phyloP scores from a whole-genome alignment of 1,284 basidiomycete species.

The Naganishia cerealis region DNA sequence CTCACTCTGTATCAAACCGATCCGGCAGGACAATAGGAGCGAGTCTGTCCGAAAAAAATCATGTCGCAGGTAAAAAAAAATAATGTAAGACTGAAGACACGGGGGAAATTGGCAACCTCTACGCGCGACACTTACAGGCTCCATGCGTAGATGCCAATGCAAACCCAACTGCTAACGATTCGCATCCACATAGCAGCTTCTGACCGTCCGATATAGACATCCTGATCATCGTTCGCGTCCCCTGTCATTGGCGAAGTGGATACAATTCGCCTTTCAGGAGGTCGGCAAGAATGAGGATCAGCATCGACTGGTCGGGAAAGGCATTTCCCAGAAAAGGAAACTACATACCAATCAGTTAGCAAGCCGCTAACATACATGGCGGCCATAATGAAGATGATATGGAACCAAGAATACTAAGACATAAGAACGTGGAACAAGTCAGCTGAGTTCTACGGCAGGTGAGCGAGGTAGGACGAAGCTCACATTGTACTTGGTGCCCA shows the following conservation, averaged over 20 bases:
- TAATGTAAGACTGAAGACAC: conserved; percentile 26
- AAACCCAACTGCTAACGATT: conserved; percentile 91
- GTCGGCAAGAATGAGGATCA: not conserved
- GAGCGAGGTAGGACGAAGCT: conserved; percentile 41
- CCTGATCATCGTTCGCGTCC: conserved; percentile 47
- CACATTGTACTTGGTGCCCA: conserved; percentile 96
- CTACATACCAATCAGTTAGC: conserved; percentile 90
- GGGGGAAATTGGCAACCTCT: not conserved
- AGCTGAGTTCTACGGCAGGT: not conserved
- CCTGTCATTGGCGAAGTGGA: conserved; percentile 38
- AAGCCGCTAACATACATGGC: conserved; percentile 98
- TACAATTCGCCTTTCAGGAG: conserved; percentile 43
- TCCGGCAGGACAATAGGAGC: conserved; percentile 86
- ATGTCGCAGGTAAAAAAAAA: not conserved
- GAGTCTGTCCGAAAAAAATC: conserved; percentile 51
- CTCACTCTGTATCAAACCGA: conserved; percentile 49
- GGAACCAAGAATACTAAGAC: conserved; percentile 87
- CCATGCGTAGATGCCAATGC: conserved; percentile 85
- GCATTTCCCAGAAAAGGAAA: conserved; percentile 21
- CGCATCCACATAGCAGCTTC: conserved; percentile 99
- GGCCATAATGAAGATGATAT: conserved; percentile 92
- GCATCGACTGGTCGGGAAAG: conserved; percentile 13
- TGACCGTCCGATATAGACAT: conserved; percentile 92
- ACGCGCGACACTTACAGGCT: conserved; percentile 59
- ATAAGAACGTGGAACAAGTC: not conserved